Conservation (phyloP, 2,329 filamentous ascomycete species). For the Dothistroma pini region DNA sequence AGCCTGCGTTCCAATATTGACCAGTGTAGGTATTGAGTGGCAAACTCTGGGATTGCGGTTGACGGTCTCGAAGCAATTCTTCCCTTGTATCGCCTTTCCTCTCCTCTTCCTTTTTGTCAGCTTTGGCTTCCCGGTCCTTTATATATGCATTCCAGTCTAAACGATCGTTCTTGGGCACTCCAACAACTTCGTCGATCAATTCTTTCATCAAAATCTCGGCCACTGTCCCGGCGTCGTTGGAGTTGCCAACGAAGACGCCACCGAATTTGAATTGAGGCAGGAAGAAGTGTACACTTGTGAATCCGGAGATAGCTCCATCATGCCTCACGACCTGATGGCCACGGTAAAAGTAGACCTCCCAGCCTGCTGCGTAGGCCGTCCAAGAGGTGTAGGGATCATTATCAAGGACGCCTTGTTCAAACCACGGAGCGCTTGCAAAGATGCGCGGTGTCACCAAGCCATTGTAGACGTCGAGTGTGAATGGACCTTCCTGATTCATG, state of each 20-base stretch:
- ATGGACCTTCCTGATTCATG: conserved; percentile 28
- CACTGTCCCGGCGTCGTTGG: conserved; percentile 16
- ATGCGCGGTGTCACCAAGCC: conserved; percentile 28
- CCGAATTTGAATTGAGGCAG: conserved; percentile 31
- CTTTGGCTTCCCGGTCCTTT: conserved; percentile 6
- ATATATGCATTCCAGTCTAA: conserved; percentile 19
- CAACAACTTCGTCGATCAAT: conserved; percentile 28
- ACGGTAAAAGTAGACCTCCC: conserved; percentile 31
- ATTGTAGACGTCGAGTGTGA: conserved; percentile 26
- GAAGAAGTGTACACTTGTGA: conserved; percentile 28
- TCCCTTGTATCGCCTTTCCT: not conserved
- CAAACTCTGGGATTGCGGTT: conserved; percentile 14
- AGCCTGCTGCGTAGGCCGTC: conserved; percentile 27
- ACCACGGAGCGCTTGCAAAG: conserved; percentile 13
- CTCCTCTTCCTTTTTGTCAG: not conserved
- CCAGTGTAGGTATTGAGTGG: conserved; percentile 27
- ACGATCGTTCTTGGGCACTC: conserved; percentile 19
- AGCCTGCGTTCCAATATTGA: conserved; percentile 28
- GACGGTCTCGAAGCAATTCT: not conserved
- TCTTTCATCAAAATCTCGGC: conserved; percentile 22
- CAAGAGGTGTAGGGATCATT: conserved; percentile 25
- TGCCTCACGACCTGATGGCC: conserved; percentile 32
- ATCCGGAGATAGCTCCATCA: conserved; percentile 31
- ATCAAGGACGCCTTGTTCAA: conserved; percentile 16
- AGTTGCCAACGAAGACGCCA: conserved; percentile 32